These are phyloP conservation scores for Neurospora sublineolata DNA, from an alignment of 495 filamentous ascomycete genomes.

Conservation along the genomic window DNA sequence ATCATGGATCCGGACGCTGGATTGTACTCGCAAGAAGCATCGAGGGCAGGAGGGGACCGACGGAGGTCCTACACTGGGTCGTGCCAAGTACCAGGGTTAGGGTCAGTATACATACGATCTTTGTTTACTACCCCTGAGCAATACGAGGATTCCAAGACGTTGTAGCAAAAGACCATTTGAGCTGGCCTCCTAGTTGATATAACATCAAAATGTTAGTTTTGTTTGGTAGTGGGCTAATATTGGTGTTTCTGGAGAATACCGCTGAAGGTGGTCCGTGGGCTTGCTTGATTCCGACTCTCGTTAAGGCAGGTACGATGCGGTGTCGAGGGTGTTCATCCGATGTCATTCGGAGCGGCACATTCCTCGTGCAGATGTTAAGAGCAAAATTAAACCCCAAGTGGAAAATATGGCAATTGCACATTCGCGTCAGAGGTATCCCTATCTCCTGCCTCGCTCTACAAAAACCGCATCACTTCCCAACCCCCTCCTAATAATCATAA, in stretches of 20 bases:
- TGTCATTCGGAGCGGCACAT: neutral
- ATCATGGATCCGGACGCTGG: neutral
- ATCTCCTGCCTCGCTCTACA: neutral
- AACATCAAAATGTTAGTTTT: neutral
- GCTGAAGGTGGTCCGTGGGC: neutral
- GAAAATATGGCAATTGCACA: neutral
- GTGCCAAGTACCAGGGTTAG: neutral
- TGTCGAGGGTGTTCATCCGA: neutral
- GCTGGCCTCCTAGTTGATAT: neutral
- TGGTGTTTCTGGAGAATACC: neutral
- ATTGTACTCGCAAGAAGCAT: neutral
- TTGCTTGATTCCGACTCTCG: neutral
- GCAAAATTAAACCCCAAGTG: neutral
- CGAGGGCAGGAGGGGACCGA: too few species aligned
- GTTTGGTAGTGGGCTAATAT: neutral
- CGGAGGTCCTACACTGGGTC: neutral
- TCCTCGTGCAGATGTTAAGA: neutral
- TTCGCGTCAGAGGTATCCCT: neutral
- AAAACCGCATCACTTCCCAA: neutral
- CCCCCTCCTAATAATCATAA: neutral
- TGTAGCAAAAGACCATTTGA: neutral
- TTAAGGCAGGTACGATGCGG: neutral
- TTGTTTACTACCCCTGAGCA: neutral
- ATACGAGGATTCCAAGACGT: neutral
- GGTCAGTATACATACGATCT: neutral